Base-by-base conservation (phyloP, 148 eudicot species). In the Rhododendron kiyosumense region DNA sequence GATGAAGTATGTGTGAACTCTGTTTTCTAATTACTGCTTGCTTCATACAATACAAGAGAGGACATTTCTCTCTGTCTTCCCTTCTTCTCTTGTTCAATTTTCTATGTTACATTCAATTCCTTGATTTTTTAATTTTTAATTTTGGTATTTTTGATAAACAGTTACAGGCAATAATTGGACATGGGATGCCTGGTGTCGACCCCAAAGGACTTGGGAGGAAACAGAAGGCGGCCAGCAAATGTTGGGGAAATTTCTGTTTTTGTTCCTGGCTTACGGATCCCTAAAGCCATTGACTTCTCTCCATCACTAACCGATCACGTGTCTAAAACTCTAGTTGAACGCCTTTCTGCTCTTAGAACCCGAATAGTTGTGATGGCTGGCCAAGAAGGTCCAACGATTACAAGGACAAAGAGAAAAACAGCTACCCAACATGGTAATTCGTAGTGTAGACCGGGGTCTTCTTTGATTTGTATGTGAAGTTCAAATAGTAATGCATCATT, bases 171-270 rank as follows among this genome's bases (percentile, higher is more conserved):
- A 11, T 77, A 10, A 59, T 49, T 52, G 77, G 90, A 89, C 76
- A 96, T 96, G 99, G 99, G 99, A 81, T 96, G 99, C 92, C 79
- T 94, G 81, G 89, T 91, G 82, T 96, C 99, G 75, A 95, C 95
- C 1, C 92, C 93, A 32, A 91, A 89, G 84, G 99, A 95, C 36
- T 79, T 88, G 13, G 95, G 93, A 59, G 98, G 94, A 77, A 92
- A 88, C 88, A 88, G 99, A 87, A 94, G 93, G 91, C 88, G 93
- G 76, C 99, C 98, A 54, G 92, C 94, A 87, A 96, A 94, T 88
- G 95, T 96, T 46, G 99, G 99, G 49, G 99, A 96, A 77, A 92
- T 94, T 22, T 88, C 94, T 41, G 98, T 96, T 10, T 95, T 93
- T 87, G 98, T 96, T 78, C 99, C 99, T 32, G 98, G 98, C 30